Base-by-base conservation (phyloP, 2,329 filamentous ascomycete genomes). In the Aspergillus fumigatus region DNA sequence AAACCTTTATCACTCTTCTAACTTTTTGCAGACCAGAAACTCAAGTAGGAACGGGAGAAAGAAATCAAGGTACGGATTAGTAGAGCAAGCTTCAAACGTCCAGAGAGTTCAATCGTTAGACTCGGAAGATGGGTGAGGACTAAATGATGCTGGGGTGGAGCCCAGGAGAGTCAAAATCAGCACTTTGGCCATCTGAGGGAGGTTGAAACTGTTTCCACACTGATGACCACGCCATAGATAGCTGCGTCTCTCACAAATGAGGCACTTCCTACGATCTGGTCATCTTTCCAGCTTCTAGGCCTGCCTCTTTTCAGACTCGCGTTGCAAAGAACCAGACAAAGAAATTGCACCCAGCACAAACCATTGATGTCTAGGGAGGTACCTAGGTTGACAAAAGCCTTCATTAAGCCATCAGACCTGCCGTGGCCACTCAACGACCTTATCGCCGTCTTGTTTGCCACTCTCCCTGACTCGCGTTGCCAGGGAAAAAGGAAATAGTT, bases 401-500 rank as follows among this genome's bases (percentile, higher is more conserved):
- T 38, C 32, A 6, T 17, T 35, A 38, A 35, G 32, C 32, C 32
- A 38, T 38, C 32, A 25, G 27, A 3, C n/a, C n/a, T n/a, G 21
- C 29, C n/a, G 38, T 38, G 35, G 29, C 60, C 58, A 60, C 59
- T 59, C 47, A 60, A 48, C 50, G 41, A 19, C 48, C 29, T 10
- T 3, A 19, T 5, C n/a, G 21, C n/a, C 11, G 21, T 3, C 10
- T 35, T 14, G 5, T 47, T 21, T 58, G 47, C 56, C 50, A 56
- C 53, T 48, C 38, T 11, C 41, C 11, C 47, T 62, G 59, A 64
- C 61, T 64, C 60, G 56, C 63, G 62, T 64, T 60, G 62, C 64
- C 62, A 64, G 50, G 50, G 57, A 63, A 50, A 10, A 14, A 29
- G 29, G 35, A 26, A 6, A 4, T 25, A 11, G 49, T 4, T 17